Conservation (phyloP, 2,329 filamentous ascomycete genomes). For the Drechslerella coelobrocha region DNA sequence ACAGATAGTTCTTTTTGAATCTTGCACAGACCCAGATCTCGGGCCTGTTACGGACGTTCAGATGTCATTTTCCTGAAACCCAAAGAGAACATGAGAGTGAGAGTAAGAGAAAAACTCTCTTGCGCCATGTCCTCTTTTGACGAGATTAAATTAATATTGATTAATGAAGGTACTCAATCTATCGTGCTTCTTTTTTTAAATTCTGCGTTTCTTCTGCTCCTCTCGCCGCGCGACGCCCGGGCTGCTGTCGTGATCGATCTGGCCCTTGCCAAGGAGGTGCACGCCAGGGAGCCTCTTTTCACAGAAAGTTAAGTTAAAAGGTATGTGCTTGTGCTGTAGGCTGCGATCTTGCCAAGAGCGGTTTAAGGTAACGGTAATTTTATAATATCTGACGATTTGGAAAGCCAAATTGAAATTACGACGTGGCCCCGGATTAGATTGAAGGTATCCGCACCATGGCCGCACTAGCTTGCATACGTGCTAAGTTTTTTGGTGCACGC, state of each 20-base stretch:
- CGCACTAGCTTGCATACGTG: not conserved
- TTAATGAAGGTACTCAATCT: too few species aligned
- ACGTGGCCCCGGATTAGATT: not conserved
- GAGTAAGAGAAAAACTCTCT: too few species aligned
- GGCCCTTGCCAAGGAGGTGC: too few species aligned
- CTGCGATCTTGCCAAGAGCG: conserved; percentile 27
- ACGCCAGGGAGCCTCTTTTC: too few species aligned
- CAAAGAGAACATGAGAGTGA: too few species aligned
- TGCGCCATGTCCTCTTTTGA: conserved; percentile 25
- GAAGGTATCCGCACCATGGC: not conserved
- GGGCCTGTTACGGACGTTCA: conserved; percentile 15
- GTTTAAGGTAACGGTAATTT: not conserved
- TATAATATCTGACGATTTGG: not conserved
- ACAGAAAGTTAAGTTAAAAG: too few species aligned
- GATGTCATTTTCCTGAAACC: conserved; percentile 27
- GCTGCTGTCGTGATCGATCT: too few species aligned
- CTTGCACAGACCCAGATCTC: not conserved
- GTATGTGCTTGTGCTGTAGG: too few species aligned
- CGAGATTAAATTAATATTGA: too few species aligned
- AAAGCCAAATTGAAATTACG: not conserved
- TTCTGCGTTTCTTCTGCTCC: too few species aligned
- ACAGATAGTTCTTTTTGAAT: not conserved
- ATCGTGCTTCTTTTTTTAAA: too few species aligned
- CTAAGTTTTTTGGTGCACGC: not conserved
- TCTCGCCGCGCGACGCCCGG: too few species aligned